Evolutionary conservation across 2,329 filamentous ascomycete genomes (phyloP).

Genomic region (Metarhizium album): DNA sequence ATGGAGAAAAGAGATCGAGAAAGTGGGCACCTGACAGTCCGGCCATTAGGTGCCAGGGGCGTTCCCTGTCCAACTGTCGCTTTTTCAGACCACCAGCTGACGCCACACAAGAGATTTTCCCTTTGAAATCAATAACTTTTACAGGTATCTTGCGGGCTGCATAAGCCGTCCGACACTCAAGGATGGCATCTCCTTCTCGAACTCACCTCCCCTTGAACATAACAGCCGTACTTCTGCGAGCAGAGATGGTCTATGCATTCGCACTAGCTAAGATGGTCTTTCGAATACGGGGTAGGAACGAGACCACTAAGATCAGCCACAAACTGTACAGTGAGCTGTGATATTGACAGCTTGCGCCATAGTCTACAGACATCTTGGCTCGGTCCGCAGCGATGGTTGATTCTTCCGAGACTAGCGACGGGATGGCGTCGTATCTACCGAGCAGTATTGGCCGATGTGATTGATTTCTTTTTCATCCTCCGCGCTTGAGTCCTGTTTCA

Average conservation of each 20-base stretch:
- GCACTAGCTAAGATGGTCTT: too few relatives aligned
- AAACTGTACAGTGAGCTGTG: too few relatives aligned
- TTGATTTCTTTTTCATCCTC: neutral
- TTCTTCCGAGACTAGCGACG: neutral
- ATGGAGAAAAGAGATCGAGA: neutral
- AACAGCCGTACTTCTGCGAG: too few relatives aligned
- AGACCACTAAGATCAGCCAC: too few relatives aligned
- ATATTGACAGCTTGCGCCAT: neutral
- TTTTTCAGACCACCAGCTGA: neutral
- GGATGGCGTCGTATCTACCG: neutral
- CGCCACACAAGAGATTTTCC: neutral
- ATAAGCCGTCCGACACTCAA: neutral
- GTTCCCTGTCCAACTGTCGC: constrained; percentile 1
- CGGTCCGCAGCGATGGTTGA: neutral
- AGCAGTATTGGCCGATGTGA: neutral
- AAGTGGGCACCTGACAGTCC: neutral
- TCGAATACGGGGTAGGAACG: too few relatives aligned
- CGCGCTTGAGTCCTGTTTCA: neutral
- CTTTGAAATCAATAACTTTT: neutral
- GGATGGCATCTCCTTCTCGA: neutral
- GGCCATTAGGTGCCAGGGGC: neutral
- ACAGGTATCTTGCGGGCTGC: neutral
- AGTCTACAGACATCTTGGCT: neutral
- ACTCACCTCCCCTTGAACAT: neutral
- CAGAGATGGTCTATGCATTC: too few relatives aligned